Conservation (phyloP, 352 stramenopile genomes). For the Pseudoperonospora humuli region DNA sequence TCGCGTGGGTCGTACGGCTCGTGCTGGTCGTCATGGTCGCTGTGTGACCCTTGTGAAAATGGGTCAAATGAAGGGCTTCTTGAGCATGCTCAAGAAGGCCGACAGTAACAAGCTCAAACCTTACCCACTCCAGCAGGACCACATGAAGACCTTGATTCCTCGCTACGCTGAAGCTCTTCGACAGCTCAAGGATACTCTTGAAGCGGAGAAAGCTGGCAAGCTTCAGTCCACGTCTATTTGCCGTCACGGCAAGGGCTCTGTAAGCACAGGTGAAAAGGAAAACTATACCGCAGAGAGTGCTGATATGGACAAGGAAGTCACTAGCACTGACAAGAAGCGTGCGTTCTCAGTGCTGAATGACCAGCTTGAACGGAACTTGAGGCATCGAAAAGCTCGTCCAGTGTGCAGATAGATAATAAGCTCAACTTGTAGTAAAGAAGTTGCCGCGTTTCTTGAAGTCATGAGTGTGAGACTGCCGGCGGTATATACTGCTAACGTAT, state of each 20-base stretch:
- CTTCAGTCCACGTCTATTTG: slow-evolving; percentile 41
- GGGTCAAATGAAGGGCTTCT: slow-evolving; percentile 72
- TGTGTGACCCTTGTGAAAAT: slow-evolving; percentile 78
- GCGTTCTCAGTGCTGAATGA: slow-evolving; percentile 43
- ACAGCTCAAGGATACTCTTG: slow-evolving; percentile 69
- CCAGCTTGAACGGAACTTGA: slow-evolving; percentile 54
- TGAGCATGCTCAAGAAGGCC: slow-evolving; percentile 80
- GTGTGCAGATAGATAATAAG: slow-evolving; percentile 15
- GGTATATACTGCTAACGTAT: too few relatives aligned
- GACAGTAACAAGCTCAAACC: slow-evolving; percentile 67
- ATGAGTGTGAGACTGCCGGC: too few relatives aligned
- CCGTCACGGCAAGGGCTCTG: slow-evolving; percentile 9
- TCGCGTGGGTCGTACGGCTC: slow-evolving; percentile 73
- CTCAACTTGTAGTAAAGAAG: too few relatives aligned
- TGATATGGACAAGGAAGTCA: slow-evolving; percentile 26
- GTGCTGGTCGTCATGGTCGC: slow-evolving; percentile 66
- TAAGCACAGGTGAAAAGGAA: slow-evolving; percentile 1
- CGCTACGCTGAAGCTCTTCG: slow-evolving; percentile 64
- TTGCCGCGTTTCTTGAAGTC: too few relatives aligned
- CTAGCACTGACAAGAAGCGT: slow-evolving; percentile 43
- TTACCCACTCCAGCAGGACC: slow-evolving; percentile 51
- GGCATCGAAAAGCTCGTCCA: slow-evolving; percentile 25
- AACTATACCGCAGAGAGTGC: slow-evolving; percentile 3
- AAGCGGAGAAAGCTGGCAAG: slow-evolving; percentile 66
- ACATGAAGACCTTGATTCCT: slow-evolving; percentile 78